Evolutionary conservation across 306 rosid genomes (phyloP), one percentile per base, ranked within the genome.

Genomic region (Inga leiocalycina): DNA sequence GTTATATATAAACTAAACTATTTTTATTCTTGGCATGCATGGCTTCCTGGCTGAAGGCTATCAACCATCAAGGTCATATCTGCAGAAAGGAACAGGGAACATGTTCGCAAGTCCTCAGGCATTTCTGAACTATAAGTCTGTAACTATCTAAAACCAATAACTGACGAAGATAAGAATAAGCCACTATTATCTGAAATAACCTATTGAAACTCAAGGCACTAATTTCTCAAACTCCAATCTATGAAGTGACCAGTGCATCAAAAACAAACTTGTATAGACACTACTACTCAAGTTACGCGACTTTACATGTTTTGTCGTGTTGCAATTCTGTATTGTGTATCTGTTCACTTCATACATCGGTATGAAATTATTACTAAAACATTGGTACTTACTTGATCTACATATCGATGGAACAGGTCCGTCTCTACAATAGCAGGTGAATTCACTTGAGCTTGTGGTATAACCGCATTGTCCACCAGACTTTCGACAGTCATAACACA

Each of bases 401-500:
- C 95, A 88, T 3, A 34, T 68, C 34, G 84, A 78, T 48, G 70
- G 68, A 59, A 34, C 79, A 62, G 88, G 71, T 59, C 94, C 92
- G 37, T 80, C 80, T 57, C 17, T 48, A 66, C 96, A 90, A 35
- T 81, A 84, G 82, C 98, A 94, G 56, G 85, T 17, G 78, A 94
- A 90, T 43, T 48, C 77, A 62, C 52, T 4, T 35, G 94, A 77
- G 48, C 10, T 77, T 8, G 37, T 34, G 44, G 82, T 52, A 48
- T 71, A 79, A 52, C 92, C 93, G 74, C 97, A 94, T 30, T 71
- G 30, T 39, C 97, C 95, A 9, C 83, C 88, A 5, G 89, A 81
- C 1, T 5, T 43, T 68, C 2, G 46, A 75, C 98, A 92, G 24
- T 34, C 76, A 32, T 62, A 45, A 65, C 97, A 93, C 80, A 76